Base-by-base conservation (phyloP, 345 rosid species). In the Acer campestre region DNA sequence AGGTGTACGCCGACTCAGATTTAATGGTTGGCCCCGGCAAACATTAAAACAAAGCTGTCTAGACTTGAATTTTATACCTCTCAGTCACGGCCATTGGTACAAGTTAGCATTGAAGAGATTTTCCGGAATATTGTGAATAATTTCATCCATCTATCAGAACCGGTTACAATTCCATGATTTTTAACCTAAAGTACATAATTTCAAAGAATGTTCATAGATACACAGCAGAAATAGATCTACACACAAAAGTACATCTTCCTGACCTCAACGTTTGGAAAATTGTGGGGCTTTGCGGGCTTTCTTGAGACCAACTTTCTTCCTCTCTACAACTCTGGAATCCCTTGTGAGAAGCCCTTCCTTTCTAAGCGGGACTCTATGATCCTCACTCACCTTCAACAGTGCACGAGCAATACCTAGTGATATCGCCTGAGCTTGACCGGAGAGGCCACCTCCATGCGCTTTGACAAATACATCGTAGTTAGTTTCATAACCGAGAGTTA, bases 361-460 rank as follows among this genome's bases (percentile, higher is more conserved):
- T 78, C 83, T 95, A 85, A 93, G 79, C 51, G 98, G 94, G 0
- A 80, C 23, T 82, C 97, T 88, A 76, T 93, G 97, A 82, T 81
- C 87, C 61, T 79, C 87, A 42, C 93, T 95, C 61, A 95, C 94
- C 88, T 92, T 95, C 4, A 93, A 78, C 82, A 92, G 80, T 1
- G 99, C 98, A 70, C 97, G 96, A 61, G 99, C 99, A 58, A 95
- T 71, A 74, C 97, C 98, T 0, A 90, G 94, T 10, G 98, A 86
- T 76, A 95, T 93, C 0, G 99, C 98, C 83, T 95, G 99, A 69
- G 98, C 98, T 84, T 95, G 98, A 79, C 99, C 99, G 6, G 97
- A 87, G 38, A 95, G 98, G 61, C 98, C 98, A 0, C 98, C 98
- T 1, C 98, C 99, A 67, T 91, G 98, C 14, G 97, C 98, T 86